Evolutionary conservation across 1,284 basidiomycete genomes (phyloP), one percentile per base, ranked within the genome.

Genomic region (Wolfiporia cocos): DNA sequence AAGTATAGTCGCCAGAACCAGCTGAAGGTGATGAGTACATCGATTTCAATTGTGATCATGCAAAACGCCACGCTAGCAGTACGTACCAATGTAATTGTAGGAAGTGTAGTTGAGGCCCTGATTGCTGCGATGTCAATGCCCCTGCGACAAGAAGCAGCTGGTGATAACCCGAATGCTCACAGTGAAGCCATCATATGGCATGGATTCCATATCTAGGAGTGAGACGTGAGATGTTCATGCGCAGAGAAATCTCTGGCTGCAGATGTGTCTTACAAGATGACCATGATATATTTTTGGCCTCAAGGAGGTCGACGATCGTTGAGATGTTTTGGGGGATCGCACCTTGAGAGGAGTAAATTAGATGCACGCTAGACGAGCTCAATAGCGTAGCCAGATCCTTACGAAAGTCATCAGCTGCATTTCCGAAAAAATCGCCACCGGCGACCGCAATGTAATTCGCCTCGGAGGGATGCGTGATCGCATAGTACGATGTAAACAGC

Each of bases 281-380:
- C 76, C 74, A 79, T 3, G 69, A 68, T 47, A 86, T 70, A 42
- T 66, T 67, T 55, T 77, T 78, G 17, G 67, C 64, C 44, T 84
- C 81, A 34, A 86, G 64, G 3, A 85, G 63, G 51, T 86, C 82
- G 21, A 77, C 76, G 33, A 83, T 50, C n/a, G 73, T 75, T 5
- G 76, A 76, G 23, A 80, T 67, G 53, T 70, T 73, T 38, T 61
- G 43, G 20, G 52, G 56, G 51, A 63, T 49, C 23, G 43, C 43
- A 29, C 42, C 42, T 58, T 28, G 15, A 14, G 26, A 9, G 14
- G n/a, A n/a, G n/a, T n/a, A n/a, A n/a, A n/a, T n/a, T n/a, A n/a
- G n/a, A n/a, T n/a, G n/a, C n/a, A n/a, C n/a, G n/a, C n/a, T n/a
- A n/a, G n/a, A n/a, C n/a, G n/a, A n/a, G n/a, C n/a, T n/a, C n/a